A percentile compares a stretch with the other conserved stretches of the same genome.
Conservation (phyloP, 2,329 filamentous ascomycete genomes). For the Penicillium sclerotiorum region DNA sequence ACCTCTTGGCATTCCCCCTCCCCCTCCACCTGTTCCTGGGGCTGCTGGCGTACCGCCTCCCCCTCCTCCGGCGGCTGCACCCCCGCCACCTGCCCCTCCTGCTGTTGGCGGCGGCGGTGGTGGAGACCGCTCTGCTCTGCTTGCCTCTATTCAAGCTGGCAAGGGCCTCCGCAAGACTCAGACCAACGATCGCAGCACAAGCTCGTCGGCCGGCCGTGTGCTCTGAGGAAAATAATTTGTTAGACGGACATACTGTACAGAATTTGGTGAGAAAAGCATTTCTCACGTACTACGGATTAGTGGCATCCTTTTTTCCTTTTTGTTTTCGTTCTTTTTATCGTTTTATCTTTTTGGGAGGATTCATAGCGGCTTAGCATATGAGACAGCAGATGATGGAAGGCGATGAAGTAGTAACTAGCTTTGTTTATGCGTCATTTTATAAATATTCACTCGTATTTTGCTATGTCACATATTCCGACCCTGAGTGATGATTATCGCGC, state of each 20-base stretch:
- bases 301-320: neutral
- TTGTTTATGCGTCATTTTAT: conserved; percentile 1
- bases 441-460: conserved; percentile 5
- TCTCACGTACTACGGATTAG: neutral
- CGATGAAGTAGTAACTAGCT: neutral
- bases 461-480: no score
- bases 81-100: conserved; percentile 48
- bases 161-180: conserved; percentile 80
- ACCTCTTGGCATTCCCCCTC: conserved; percentile 51
- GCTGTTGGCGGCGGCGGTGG: conserved; percentile 52
- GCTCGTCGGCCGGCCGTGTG: conserved; percentile 76
- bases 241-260: conserved; percentile 26
- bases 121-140: conserved; percentile 62
- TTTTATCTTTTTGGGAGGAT: neutral
- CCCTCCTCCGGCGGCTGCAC: conserved; percentile 42
- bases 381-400: neutral
- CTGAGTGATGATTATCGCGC: no score
- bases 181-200: conserved; percentile 81
- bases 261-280: conserved; percentile 1
- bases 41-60: conserved; percentile 31
- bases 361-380: neutral
- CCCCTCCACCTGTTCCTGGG: conserved; percentile 33
- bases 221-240: conserved; percentile 35
- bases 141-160: conserved; percentile 82
- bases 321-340: neutral